Percentiles rank a stretch among this genome's conserved stretches.
phyloP scores from a whole-genome alignment of 1,284 basidiomycete species.

The Porodaedalea pini region DNA sequence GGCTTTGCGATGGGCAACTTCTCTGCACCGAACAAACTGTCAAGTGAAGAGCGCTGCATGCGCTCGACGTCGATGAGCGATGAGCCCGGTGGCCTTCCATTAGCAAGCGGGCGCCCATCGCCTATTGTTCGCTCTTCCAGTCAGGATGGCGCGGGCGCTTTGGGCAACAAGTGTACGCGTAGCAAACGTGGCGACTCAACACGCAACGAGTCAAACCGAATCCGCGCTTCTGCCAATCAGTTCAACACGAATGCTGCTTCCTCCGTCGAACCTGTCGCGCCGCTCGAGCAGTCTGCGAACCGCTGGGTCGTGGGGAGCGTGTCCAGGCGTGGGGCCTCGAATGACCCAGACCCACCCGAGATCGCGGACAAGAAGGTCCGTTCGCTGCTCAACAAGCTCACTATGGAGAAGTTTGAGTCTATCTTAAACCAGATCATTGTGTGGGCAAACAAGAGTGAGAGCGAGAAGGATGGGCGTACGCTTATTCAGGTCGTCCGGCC shows the following conservation, averaged over 20 bases:
- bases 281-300: too few relatives aligned
- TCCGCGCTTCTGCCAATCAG: slow-evolving; percentile 21
- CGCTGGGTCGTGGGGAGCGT: too few relatives aligned
- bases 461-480: slow-evolving; percentile 89
- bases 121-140: too few relatives aligned
- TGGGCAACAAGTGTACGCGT: slow-evolving; percentile 54
- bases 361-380: slow-evolving; percentile 94
- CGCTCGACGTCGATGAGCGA: slow-evolving; percentile 49
- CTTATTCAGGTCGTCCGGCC: too few relatives aligned
- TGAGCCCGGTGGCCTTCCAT: too few relatives aligned
- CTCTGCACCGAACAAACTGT: slow-evolving; percentile 52
- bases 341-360: slow-evolving; percentile 74
- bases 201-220: slow-evolving; percentile 43
- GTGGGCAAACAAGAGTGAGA: slow-evolving; percentile 92
- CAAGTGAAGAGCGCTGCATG: slow-evolving; percentile 71
- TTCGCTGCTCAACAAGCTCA: slow-evolving; percentile 90
- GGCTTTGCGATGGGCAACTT: too few relatives aligned
- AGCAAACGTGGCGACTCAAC: slow-evolving; percentile 71
- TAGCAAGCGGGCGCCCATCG: too few relatives aligned
- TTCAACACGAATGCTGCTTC: background rate
- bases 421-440: slow-evolving; percentile 90
- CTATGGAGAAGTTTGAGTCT: slow-evolving; percentile 93
- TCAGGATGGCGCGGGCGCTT: slow-evolving; percentile 50
- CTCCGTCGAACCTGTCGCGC: too few relatives aligned
- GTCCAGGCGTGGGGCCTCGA: too few relatives aligned